phyloP scores from a whole-genome alignment of 1,139 yeast species.

The Eremothecium coryli region DNA sequence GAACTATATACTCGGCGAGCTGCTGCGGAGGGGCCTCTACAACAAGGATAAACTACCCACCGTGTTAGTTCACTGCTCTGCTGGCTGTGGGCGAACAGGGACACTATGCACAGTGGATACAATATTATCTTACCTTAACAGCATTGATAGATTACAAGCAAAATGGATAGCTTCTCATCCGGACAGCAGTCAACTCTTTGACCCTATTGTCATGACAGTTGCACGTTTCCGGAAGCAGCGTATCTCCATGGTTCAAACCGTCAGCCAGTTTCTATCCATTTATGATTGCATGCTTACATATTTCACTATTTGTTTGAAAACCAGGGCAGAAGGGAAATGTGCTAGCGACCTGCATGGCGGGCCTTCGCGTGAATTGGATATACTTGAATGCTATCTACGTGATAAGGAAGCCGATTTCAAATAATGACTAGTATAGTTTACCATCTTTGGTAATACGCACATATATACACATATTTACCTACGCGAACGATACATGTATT shows the following conservation, averaged over 20 bases:
- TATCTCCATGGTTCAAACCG: constrained; percentile 76
- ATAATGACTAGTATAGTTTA: too few species aligned
- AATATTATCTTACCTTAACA: constrained; percentile 27
- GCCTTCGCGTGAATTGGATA: constrained; percentile 3
- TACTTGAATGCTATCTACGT: constrained; percentile 7
- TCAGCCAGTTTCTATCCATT: constrained; percentile 65
- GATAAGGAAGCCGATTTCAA: constrained; percentile 2
- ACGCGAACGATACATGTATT: background rate
- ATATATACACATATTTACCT: constrained; percentile 3
- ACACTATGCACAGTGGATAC: constrained; percentile 69
- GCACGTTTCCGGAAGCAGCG: constrained; percentile 61
- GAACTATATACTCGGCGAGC: constrained; percentile 17
- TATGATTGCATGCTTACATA: constrained; percentile 44
- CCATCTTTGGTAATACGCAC: too few species aligned
- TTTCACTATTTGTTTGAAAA: constrained; percentile 20
- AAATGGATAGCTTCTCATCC: constrained; percentile 8
- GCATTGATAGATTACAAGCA: constrained; percentile 15
- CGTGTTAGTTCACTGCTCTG: constrained; percentile 72
- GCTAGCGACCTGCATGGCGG: background rate
- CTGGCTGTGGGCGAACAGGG: constrained; percentile 90
- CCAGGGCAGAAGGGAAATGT: background rate
- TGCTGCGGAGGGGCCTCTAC: constrained; percentile 17
- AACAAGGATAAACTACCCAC: constrained; percentile 32
- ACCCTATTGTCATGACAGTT: constrained; percentile 40
- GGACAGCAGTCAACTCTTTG: constrained; percentile 27